phyloP scores from a whole-genome alignment of 2,329 filamentous ascomycete genomes.

The Thelonectria rubi region DNA sequence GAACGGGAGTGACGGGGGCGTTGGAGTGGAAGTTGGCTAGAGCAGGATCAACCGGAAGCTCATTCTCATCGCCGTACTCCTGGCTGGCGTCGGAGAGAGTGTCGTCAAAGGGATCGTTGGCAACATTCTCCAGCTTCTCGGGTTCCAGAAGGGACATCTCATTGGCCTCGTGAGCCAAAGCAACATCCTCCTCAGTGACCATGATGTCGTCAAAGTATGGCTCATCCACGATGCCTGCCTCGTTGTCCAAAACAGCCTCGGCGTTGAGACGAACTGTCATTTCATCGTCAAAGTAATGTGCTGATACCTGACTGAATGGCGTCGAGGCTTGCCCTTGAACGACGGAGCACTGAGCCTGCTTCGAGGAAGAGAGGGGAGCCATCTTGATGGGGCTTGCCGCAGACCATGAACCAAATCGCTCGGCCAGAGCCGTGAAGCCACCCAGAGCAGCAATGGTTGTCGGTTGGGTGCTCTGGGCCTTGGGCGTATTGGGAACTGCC shows the following conservation, averaged over 20 bases:
- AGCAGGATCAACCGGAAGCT: constrained; percentile 63
- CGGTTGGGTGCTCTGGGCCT: constrained; percentile 20
- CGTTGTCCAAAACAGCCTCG: constrained; percentile 16
- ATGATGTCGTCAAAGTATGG: constrained; percentile 55
- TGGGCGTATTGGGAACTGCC: constrained; percentile 45
- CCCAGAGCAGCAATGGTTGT: constrained; percentile 44
- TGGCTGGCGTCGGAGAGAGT: constrained; percentile 69
- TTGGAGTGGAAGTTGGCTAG: constrained; percentile 42
- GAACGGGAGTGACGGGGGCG: constrained; percentile 65
- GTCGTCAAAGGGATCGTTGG: constrained; percentile 54
- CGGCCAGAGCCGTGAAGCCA: constrained; percentile 71
- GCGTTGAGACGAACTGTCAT: constrained; percentile 55
- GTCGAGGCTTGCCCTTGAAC: constrained; percentile 1
- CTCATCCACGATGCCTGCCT: constrained; percentile 41
- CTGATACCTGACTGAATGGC: constrained; percentile 42
- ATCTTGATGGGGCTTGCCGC: constrained; percentile 60
- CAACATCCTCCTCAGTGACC: constrained; percentile 65
- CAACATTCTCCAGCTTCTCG: constrained; percentile 50
- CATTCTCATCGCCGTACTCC: constrained; percentile 74
- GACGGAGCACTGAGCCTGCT: constrained; percentile 38
- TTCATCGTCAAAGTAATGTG: constrained; percentile 69
- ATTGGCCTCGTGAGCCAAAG: constrained; percentile 65
- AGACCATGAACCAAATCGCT: constrained; percentile 70
- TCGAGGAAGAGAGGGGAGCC: constrained; percentile 34
- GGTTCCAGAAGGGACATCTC: constrained; percentile 66